phyloP scores from a whole-genome alignment of 208 protist species.

The Wallacemonas sp. region DNA sequence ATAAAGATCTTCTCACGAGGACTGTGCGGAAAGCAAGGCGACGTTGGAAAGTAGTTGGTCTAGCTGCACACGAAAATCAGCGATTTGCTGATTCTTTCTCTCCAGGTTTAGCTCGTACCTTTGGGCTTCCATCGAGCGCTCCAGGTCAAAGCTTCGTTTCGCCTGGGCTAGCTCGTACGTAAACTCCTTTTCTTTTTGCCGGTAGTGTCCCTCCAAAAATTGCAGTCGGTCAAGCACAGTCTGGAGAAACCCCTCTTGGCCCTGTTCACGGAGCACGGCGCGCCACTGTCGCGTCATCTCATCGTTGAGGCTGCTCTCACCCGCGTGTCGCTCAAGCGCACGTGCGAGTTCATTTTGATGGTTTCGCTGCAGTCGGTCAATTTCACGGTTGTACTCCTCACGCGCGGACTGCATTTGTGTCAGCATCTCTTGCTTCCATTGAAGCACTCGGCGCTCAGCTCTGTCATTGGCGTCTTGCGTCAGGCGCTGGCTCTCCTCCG shows the following conservation, averaged over 20 bases:
- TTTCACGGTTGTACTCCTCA: constrained; percentile 19
- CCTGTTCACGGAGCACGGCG: constrained; percentile 8
- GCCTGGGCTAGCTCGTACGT: constrained; percentile 57
- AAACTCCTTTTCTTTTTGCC: constrained; percentile 63
- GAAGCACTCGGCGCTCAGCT: constrained; percentile 7
- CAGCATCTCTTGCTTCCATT: constrained; percentile 19
- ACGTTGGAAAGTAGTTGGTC: constrained; percentile 64
- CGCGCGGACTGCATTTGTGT: constrained; percentile 18
- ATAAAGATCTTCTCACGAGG: constrained; percentile 3
- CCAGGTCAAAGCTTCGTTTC: constrained; percentile 62
- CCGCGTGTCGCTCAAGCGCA: not conserved
- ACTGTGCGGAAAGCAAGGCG: constrained; percentile 13
- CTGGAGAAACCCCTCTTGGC: constrained; percentile 44
- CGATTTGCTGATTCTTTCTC: constrained; percentile 86
- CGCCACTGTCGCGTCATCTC: constrained; percentile 1
- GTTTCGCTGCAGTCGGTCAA: constrained; percentile 12
- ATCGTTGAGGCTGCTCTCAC: not conserved
- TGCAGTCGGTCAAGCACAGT: constrained; percentile 59
- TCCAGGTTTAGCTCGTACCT: constrained; percentile 69
- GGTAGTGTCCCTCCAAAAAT: constrained; percentile 62
- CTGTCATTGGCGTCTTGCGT: constrained; percentile 7
- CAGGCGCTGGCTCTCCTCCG: constrained; percentile 11
- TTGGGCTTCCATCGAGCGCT: constrained; percentile 55
- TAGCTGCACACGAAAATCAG: constrained; percentile 65
- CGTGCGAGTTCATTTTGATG: constrained; percentile 16